These are phyloP conservation scores for Scedosporium apiospermum DNA, from an alignment of 2,329 filamentous ascomycete species.

Conservation along the genomic window DNA sequence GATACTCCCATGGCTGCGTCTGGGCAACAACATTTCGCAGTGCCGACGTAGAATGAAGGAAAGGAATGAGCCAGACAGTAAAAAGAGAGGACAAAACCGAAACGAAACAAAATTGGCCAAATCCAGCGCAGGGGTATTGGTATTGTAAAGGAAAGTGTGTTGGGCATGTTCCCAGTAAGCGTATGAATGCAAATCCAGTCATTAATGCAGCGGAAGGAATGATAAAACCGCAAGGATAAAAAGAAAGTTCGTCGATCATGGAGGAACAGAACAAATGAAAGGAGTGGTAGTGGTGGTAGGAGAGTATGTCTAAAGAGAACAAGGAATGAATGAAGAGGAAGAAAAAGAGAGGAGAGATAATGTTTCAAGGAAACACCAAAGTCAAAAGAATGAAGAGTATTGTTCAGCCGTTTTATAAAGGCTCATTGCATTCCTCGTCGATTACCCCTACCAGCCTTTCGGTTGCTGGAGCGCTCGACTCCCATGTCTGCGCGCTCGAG, in stretches of 20 bases:
- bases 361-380: too few relatives aligned
- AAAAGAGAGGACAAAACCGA: background rate
- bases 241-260: background rate
- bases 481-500: slow-evolving; percentile 49
- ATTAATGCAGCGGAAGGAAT: slow-evolving; percentile 6
- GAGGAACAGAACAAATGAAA: slow-evolving; percentile 5
- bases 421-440: slow-evolving; percentile 13
- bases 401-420: background rate
- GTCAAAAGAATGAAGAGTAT: background rate
- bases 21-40: background rate
- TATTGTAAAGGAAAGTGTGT: background rate
- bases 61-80: background rate
- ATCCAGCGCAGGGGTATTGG: too few relatives aligned
- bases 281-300: too few relatives aligned
- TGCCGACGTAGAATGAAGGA: background rate
- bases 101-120: background rate
- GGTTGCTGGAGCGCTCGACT: slow-evolving; percentile 48
- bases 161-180: background rate
- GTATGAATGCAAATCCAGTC: background rate
- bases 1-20: background rate
- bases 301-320: too few relatives aligned
- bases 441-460: slow-evolving; percentile 13
- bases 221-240: slow-evolving; percentile 10
- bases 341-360: slow-evolving; percentile 4
- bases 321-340: background rate